Evolutionary conservation across 768 basidiomycete species (phyloP), one percentile per base, ranked within the genome.

Genomic region (Krasilnikovozyma curviuscula): DNA sequence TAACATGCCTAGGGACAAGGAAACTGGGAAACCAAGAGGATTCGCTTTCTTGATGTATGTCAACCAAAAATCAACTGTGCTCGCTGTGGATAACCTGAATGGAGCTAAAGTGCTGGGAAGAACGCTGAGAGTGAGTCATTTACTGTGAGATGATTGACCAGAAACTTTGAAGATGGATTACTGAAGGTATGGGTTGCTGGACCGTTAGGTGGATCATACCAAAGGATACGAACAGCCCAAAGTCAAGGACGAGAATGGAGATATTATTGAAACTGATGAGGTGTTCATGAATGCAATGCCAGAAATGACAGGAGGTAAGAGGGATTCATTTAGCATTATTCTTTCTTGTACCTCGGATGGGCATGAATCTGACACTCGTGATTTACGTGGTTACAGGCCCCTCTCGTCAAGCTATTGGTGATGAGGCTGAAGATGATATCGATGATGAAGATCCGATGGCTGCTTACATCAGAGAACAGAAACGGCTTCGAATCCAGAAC

Each of bases 31-130:
- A 61, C 71, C 79, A 0, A 77, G 69, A 59, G 93, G 93, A 2
- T 98, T 97, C 62, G 89, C 76, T 8, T 98, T 95, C 69, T 70
- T 97, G 54, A 95, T 97, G 93, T 98, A 97, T 65, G 86, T 91
- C 66, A 88, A 98, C 65, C 93, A 98, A 67, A 75, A 85, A 40
- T 91, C 85, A 51, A 98, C 93, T 6, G 65, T 95, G 43, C 72
- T 98, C 41, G 93, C 93, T 8, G 91, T 98, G 53, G 93, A 98
- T 68, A 98, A 98, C 68, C 77, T 98, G 65, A 97, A 93, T 59
- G 93, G 93, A 34, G 83, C 88, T 40, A 76, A 76, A 46, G 79
- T 97, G 34, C 68, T 93, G 28, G 84, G 81, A 14, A 71, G 78
- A 56, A 91, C 78, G 2, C 68, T 98, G 43, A 78, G 88, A 16